These are phyloP conservation scores for Phytopythium vexans DNA, from an alignment of 352 stramenopile species.

Conservation along the genomic window DNA sequence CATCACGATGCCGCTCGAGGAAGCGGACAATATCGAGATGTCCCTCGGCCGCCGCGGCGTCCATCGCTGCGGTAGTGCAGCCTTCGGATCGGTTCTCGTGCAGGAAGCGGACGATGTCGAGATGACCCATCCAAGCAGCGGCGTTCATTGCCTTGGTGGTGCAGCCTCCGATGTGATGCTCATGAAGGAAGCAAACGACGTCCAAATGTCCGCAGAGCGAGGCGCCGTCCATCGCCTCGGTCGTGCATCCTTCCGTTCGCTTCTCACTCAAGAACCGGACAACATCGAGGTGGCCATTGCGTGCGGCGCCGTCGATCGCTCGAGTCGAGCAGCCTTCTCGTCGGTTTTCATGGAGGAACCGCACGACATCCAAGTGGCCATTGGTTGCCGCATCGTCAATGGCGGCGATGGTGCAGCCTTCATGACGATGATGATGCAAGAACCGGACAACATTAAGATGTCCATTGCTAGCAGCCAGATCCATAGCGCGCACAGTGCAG, in stretches of 20 bases:
- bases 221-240: too few species aligned
- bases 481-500: constrained; percentile 31
- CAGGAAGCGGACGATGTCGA: constrained; percentile 29
- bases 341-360: constrained; percentile 29
- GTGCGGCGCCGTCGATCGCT: constrained; percentile 4
- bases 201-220: constrained; percentile 11
- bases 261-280: constrained; percentile 1
- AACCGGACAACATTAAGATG: constrained; percentile 25
- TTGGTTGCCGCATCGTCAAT: constrained; percentile 27
- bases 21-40: constrained; percentile 31
- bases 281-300: constrained; percentile 8
- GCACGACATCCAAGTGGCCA: constrained; percentile 24
- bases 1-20: constrained; percentile 21
- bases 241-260: too few species aligned
- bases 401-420: constrained; percentile 22
- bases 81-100: constrained; percentile 25
- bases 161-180: constrained; percentile 17
- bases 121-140: constrained; percentile 20
- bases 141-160: constrained; percentile 20
- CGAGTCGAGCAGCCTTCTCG: constrained; percentile 21
- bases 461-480: constrained; percentile 31
- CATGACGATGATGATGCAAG: constrained; percentile 22
- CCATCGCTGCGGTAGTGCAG: constrained; percentile 28
- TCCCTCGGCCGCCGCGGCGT: constrained; percentile 29
- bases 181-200: constrained; percentile 21